Percentiles rank a stretch among this genome's conserved stretches.
Evolutionary conservation across 2,329 filamentous ascomycete genomes (phyloP).

Genomic region (Fusarium tanahbumbuense): DNA sequence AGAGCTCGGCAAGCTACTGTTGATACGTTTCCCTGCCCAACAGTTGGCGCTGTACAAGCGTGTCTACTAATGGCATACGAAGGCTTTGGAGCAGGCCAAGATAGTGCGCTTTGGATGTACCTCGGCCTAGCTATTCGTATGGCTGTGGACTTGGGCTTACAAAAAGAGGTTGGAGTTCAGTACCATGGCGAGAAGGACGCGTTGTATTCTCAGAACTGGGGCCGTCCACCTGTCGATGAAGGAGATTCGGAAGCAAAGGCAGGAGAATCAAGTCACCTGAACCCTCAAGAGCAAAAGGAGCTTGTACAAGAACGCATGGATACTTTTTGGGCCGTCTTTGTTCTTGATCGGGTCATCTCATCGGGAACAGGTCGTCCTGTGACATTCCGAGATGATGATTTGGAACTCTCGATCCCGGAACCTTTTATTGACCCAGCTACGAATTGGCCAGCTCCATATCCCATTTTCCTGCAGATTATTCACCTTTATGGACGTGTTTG

Average conservation of each 20-base stretch:
- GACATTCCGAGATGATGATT: conserved; percentile 85
- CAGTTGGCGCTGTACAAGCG: conserved; percentile 84
- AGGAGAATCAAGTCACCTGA: conserved; percentile 57
- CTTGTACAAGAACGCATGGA: conserved; percentile 86
- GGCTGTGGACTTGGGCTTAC: conserved; percentile 82
- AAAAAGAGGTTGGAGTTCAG: conserved; percentile 80
- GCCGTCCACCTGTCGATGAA: conserved; percentile 50
- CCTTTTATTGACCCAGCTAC: conserved; percentile 64
- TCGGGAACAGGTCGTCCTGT: conserved; percentile 87
- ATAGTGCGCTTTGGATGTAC: conserved; percentile 95
- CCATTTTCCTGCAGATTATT: conserved; percentile 83
- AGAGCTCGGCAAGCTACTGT: conserved; percentile 85
- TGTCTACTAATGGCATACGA: conserved; percentile 88
- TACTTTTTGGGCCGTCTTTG: conserved; percentile 91
- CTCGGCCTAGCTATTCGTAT: conserved; percentile 87
- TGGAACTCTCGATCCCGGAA: conserved; percentile 78
- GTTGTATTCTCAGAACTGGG: conserved; percentile 60
- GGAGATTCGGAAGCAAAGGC: conserved; percentile 56
- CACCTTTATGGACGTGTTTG: conserved; percentile 87
- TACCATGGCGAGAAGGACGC: conserved; percentile 67
- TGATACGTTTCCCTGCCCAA: conserved; percentile 85
- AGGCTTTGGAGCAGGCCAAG: conserved; percentile 87
- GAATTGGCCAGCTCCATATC: conserved; percentile 82
- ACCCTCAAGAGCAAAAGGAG: conserved; percentile 67
- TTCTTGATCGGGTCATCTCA: conserved; percentile 87